Evolutionary conservation across 1,284 basidiomycete genomes (phyloP).

Genomic region (Apiotrichum gamsii): DNA sequence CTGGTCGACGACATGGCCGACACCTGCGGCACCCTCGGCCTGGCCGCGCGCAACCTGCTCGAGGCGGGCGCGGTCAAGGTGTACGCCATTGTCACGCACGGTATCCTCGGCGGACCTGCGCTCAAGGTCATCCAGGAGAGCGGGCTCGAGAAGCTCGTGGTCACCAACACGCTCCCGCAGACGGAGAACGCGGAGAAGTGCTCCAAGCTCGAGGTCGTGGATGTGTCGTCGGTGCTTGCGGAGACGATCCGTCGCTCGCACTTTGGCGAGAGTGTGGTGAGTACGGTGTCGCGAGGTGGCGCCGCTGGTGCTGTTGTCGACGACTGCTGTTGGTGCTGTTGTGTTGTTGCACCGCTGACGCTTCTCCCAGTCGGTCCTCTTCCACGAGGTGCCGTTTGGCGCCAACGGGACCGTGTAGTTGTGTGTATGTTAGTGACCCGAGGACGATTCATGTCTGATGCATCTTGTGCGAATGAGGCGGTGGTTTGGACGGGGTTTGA

Average conservation of each 20-base stretch:
- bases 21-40: slow-evolving; percentile 93
- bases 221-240: slow-evolving; percentile 89
- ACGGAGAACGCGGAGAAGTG: slow-evolving; percentile 67
- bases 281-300: no score
- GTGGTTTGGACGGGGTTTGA: background rate
- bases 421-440: slow-evolving; percentile 1
- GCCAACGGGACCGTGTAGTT: slow-evolving; percentile 22
- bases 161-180: slow-evolving; percentile 98
- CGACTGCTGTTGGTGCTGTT: background rate
- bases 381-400: slow-evolving; percentile 49
- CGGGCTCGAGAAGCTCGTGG: slow-evolving; percentile 86
- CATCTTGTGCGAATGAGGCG: background rate
- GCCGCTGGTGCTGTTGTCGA: background rate
- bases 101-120: slow-evolving; percentile 87
- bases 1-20: slow-evolving; percentile 99
- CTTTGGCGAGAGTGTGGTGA: slow-evolving; percentile 48
- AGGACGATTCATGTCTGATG: slow-evolving; percentile 4
- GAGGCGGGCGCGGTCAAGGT: slow-evolving; percentile 85
- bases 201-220: slow-evolving; percentile 88
- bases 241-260: slow-evolving; percentile 85
- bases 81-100: slow-evolving; percentile 94
- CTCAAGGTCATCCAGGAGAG: slow-evolving; percentile 64
- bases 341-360: background rate
- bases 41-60: slow-evolving; percentile 81
- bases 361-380: slow-evolving; percentile 43